Conservation (phyloP, 2,329 filamentous ascomycete species). For the Fusarium haematococcum region DNA sequence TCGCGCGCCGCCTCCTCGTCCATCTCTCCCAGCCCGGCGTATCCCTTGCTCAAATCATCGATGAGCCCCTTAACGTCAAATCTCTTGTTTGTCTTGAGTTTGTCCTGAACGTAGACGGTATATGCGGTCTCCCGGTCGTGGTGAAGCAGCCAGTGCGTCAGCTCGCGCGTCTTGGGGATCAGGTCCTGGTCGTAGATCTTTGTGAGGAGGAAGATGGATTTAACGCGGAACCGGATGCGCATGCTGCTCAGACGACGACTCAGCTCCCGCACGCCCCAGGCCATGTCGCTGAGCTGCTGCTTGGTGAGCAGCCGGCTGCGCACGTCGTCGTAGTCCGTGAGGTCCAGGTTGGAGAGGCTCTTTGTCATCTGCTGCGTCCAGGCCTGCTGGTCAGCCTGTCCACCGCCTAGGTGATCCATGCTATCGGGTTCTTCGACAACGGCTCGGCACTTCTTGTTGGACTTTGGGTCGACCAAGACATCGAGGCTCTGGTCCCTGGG, state of each 20-base stretch:
- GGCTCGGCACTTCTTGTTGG: slow-evolving; percentile 41
- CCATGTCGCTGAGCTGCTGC: slow-evolving; percentile 96
- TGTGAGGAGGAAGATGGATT: slow-evolving; percentile 86
- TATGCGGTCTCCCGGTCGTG: slow-evolving; percentile 76
- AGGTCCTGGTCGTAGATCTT: slow-evolving; percentile 91
- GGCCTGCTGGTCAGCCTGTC: slow-evolving; percentile 67
- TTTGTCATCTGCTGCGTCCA: slow-evolving; percentile 64
- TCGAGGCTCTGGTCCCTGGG: slow-evolving; percentile 33
- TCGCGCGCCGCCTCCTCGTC: slow-evolving; percentile 50
- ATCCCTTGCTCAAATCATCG: slow-evolving; percentile 65
- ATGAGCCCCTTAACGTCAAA: slow-evolving; percentile 81
- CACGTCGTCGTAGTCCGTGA: slow-evolving; percentile 51
- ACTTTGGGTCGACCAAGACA: slow-evolving; percentile 39
- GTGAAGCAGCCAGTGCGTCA: slow-evolving; percentile 84
- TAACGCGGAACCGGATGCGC: slow-evolving; percentile 83
- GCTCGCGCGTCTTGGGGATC: slow-evolving; percentile 79
- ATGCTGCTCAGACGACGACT: slow-evolving; percentile 88
- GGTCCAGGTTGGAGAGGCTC: slow-evolving; percentile 55
- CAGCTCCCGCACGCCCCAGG: slow-evolving; percentile 91
- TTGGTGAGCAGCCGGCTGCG: slow-evolving; percentile 88
- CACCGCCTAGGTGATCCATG: slow-evolving; percentile 56
- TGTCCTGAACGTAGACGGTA: slow-evolving; percentile 86
- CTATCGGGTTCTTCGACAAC: slow-evolving; percentile 57
- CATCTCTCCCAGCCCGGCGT: slow-evolving; percentile 52
- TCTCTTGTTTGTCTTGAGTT: slow-evolving; percentile 74